phyloP scores from a whole-genome alignment of 768 basidiomycete species.

The Crassisporium funariophilum region DNA sequence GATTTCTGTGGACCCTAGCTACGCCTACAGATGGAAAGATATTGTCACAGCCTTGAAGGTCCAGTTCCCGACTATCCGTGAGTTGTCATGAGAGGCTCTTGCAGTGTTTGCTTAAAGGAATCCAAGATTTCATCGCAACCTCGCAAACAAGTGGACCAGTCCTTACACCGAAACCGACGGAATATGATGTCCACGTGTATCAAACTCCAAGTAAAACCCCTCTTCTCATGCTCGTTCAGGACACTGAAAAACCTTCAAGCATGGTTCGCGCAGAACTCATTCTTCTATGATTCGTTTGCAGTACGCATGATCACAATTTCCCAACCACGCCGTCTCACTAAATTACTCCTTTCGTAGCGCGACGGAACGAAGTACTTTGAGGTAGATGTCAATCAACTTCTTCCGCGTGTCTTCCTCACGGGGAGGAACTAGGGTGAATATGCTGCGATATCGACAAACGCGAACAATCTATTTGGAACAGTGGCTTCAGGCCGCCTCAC shows the following conservation, averaged over 20 bases:
- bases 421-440: constrained; percentile 54
- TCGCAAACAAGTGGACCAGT: constrained; percentile 43
- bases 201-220: constrained; percentile 51
- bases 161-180: constrained; percentile 48
- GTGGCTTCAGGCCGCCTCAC: constrained; percentile 46
- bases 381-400: constrained; percentile 25
- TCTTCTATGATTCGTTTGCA: constrained; percentile 40
- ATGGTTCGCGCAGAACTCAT: constrained; percentile 45
- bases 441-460: constrained; percentile 58
- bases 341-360: constrained; percentile 46
- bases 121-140: constrained; percentile 67
- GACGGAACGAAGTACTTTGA: constrained; percentile 64
- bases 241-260: constrained; percentile 20
- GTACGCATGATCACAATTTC: constrained; percentile 21
- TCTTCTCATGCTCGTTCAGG: not conserved
- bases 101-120: not conserved
- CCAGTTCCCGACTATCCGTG: constrained; percentile 54
- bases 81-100: too few relatives aligned
- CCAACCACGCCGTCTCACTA: not conserved
- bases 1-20: constrained; percentile 33
- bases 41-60: constrained; percentile 47
- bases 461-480: constrained; percentile 48
- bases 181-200: constrained; percentile 65
- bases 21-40: constrained; percentile 54
- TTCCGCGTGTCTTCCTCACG: constrained; percentile 23